Evolutionary conservation across 2,329 filamentous ascomycete species (phyloP), one percentile per base, ranked within the genome.

Genomic region (Penicillium sclerotigenum): DNA sequence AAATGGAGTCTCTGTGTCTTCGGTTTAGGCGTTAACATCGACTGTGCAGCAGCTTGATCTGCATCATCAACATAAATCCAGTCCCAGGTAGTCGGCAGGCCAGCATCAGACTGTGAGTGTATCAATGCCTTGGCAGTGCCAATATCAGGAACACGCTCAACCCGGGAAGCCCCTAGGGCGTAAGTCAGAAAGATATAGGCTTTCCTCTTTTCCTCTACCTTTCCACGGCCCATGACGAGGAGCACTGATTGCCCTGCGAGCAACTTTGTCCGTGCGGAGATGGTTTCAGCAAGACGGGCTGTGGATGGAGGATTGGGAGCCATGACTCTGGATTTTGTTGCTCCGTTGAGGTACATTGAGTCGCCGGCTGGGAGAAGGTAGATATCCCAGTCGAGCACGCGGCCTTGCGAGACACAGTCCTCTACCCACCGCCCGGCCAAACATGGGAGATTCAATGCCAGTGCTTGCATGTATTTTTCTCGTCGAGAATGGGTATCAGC

Each of bases 381-480:
- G 0, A 86, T 83, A 8, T 82, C 77, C 89, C 92, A 97, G 49
- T 89, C 83, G 0, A 95, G 74, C 0, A 93, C 73, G 8, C 75
- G 69, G 6, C 80, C 78, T 31, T 83, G 83, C 1, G 79, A 73
- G 3, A 93, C 72, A 59, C 90, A 96, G 47, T 88, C 83, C 26
- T 83, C 80, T 46, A 96, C 78, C 93, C 94, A 99, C 52, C 87
- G 86, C 6, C 86, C 83, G 6, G 90, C 88, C 1, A 99, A 79
- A 66, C 92, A 96, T 0, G 94, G 94, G 0, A 99, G 75, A 0
- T 90, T 91, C 0, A 99, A 82, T 0, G 94, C 92, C 2, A 99
- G 82, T 0, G 94, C 94, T 75, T 97, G 92, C 81, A 97, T 89
- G 72, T 94, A 97, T 71, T 97, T 99, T 47, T 87, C 84, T 60